Base-by-base conservation (phyloP, 768 basidiomycete species). In the Cystofilobasidium macerans region DNA sequence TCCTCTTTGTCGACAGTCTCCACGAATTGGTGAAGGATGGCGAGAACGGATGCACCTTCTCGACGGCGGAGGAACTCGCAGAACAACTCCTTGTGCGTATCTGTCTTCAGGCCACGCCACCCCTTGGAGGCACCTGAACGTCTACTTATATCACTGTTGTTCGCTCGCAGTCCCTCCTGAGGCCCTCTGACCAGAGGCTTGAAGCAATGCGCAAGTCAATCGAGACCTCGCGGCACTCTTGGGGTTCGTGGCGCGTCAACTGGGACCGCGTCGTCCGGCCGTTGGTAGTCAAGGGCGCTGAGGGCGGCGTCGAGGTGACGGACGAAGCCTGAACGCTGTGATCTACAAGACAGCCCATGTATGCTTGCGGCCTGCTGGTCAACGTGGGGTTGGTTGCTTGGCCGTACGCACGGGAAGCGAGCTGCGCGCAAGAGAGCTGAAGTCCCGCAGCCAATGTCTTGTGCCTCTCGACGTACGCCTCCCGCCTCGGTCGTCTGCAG, bases 1-100 rank as follows among this genome's bases (percentile, higher is more conserved):
- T 59, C 36, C 28, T 65, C 16, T 40, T 38, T 53, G 14, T 3
- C n/a, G n/a, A n/a, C 43, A 94, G 93, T 74, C 79, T 99, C 35
- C 73, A 82, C 56, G 95, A 99, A 76, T 83, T 98, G 11, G 89
- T 99, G 11, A 84, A 84, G 70, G 82, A 90, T 64, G 85, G 85
- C 0, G 78, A 82, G 72, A 98, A 98, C 72, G 95, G 95, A 1
- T 79, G 86, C 18, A 76, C 88, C 4, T 99, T 98, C 76, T 76
- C 79, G 62, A 79, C 81, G 53, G 83, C 86, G 0, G 72, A 77
- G 28, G 82, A 91, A 69, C 78, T 99, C 30, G 85, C 88, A 0
- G 73, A 78, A 45, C 88, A 88, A 61, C 63, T 68, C 53, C 69
- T 66, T 1, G 75, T 75, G 57, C 69, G 75, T 73, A 20, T 28